Evolutionary conservation across 2,329 filamentous ascomycete genomes (phyloP).

Genomic region (Pyrenophora tritici-repentis): DNA sequence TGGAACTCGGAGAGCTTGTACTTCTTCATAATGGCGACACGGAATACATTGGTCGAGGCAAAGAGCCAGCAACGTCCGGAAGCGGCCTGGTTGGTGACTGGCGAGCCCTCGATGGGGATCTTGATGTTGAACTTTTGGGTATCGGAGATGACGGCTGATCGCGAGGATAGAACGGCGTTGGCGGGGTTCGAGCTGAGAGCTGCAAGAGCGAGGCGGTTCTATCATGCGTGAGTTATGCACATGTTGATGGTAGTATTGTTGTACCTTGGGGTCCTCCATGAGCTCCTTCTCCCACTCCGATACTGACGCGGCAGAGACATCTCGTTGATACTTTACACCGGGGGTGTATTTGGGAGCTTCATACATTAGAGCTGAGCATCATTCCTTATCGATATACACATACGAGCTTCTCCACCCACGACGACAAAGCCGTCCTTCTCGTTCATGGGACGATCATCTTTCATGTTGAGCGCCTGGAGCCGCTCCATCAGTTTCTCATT

Average conservation of each 20-base stretch:
- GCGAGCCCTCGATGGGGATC: conserved; percentile 79
- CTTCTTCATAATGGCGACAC: conserved; percentile 83
- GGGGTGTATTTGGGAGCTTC: conserved; percentile 36
- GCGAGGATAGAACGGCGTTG: conserved; percentile 67
- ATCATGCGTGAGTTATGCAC: neutral
- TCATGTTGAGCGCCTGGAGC: conserved; percentile 53
- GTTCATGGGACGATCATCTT: conserved; percentile 45
- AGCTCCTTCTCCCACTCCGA: conserved; percentile 66
- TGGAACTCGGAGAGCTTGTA: conserved; percentile 79
- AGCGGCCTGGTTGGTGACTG: conserved; percentile 81
- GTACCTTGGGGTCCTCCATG: conserved; percentile 68
- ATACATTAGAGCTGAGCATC: neutral
- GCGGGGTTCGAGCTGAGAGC: conserved; percentile 72
- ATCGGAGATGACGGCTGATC: conserved; percentile 66
- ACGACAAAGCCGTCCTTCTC: conserved; percentile 62
- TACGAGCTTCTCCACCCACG: conserved; percentile 54
- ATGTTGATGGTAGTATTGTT: neutral
- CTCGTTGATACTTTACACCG: conserved; percentile 33
- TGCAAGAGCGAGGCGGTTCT: conserved; percentile 74
- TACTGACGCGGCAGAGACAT: conserved; percentile 58
- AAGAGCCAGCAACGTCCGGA: conserved; percentile 92
- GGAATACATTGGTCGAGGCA: conserved; percentile 87
- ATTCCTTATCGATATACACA: conserved; percentile 5
- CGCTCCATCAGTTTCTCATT: conserved; percentile 50
- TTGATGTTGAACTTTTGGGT: conserved; percentile 82